Base-by-base conservation (phyloP, 2,329 filamentous ascomycete genomes). In the Trichoderma cornu-damae region DNA sequence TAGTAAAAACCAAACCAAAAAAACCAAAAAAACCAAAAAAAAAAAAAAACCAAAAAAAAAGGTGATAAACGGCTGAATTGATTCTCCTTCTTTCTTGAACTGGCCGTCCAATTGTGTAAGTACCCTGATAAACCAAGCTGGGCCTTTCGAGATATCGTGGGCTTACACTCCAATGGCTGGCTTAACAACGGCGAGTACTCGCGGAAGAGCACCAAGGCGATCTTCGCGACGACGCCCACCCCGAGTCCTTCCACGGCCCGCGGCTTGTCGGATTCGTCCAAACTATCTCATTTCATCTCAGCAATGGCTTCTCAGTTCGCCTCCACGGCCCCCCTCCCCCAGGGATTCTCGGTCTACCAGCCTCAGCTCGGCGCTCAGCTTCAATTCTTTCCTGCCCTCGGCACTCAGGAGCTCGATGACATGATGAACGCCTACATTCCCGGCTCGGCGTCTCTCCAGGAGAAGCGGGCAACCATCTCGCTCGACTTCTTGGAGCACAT, bases 351-450 rank as follows among this genome's bases (percentile, higher is more conserved):
- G 59, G 76, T 86, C 68, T 82, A 78, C 67, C 83, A 86, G 73
- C 76, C 81, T 42, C 69, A 75, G 48, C 73, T 83, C 55, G 83
- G 83, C 51, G 76, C 78, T 47, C 72, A 78, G 60, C 75, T 86
- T 57, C 75, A 90, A 72, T 84, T 90, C 79, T 72, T 85, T 69
- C 79, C 89, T 74, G 73, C 86, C 65, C 74, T 90, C 71, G 75
- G 85, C 67, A 75, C 79, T 60, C 64, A 80, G 71, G 79, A 89
- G 69, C 77, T 86, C 53, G 82, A 85, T 65, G 73, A 79, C 53
- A 71, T 86, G 67, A 77, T 87, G 64, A 73, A 83, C 68, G 75
- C 77, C 61, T 84, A 84, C 68, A 69, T 86, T 49, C 71, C 79
- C 46, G 80, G 82, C 49, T 66, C 78, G 49, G 75, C 72, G 50